These are phyloP conservation scores for Lindgomyces ingoldianus DNA, from an alignment of 495 filamentous ascomycete genomes.

Conservation along the genomic window DNA sequence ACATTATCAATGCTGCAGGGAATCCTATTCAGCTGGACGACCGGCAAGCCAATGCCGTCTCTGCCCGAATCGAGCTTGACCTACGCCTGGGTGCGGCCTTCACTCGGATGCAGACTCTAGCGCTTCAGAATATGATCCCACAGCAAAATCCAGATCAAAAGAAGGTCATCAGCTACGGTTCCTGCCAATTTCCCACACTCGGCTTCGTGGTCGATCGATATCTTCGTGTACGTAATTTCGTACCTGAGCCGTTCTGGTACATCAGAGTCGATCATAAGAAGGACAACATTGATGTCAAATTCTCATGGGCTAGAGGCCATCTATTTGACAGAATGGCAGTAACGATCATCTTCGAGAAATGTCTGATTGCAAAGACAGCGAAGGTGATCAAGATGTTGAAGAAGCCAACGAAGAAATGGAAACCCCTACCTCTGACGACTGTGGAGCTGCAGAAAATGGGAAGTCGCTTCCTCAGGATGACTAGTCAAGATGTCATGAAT, in stretches of 20 bases:
- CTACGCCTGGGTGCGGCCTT: conserved; percentile 88
- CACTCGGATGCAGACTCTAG: conserved; percentile 82
- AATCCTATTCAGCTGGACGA: conserved; percentile 78
- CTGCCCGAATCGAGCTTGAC: conserved; percentile 88
- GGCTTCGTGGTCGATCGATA: conserved; percentile 98
- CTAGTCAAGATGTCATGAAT: conserved; percentile 83
- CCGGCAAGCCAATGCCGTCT: conserved; percentile 81
- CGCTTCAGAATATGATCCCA: conserved; percentile 65
- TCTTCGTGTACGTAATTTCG: conserved; percentile 86
- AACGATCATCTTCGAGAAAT: conserved; percentile 80
- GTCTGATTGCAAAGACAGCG: conserved; percentile 72
- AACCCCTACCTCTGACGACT: conserved; percentile 88
- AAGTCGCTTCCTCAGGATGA: conserved; percentile 78
- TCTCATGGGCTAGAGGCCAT: conserved; percentile 78
- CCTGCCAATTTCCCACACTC: conserved; percentile 94
- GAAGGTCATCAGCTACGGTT: conserved; percentile 84
- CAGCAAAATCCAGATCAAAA: conserved; percentile 51
- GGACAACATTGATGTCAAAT: conserved; percentile 77
- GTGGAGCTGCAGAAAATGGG: conserved; percentile 99
- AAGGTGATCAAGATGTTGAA: conserved; percentile 79
- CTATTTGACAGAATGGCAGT: conserved; percentile 87
- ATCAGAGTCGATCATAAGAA: conserved; percentile 81
- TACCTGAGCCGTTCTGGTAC: conserved; percentile 87
- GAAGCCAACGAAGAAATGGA: conserved; percentile 93
- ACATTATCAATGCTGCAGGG: conserved; percentile 82